Conservation (phyloP, 805 yeast genomes). For the Kodamaea jinghongensis region DNA sequence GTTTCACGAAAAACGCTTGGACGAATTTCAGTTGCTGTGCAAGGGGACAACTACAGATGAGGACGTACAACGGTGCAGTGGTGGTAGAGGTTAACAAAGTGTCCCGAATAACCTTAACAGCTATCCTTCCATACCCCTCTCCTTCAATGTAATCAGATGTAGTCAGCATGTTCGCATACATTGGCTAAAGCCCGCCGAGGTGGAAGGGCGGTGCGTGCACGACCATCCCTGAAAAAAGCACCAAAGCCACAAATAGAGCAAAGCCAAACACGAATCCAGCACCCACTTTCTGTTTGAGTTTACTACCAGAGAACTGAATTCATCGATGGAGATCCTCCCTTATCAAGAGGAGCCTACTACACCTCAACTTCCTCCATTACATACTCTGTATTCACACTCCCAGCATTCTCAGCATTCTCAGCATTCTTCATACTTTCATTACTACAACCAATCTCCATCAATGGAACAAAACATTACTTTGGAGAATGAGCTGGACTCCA, state of each 20-base stretch:
- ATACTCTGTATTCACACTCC: background rate
- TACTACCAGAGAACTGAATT: conserved; percentile 4
- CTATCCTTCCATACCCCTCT: too few relatives aligned
- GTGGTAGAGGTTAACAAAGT: background rate
- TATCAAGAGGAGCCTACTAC: too few relatives aligned
- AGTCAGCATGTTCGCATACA: too few relatives aligned
- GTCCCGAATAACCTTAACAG: too few relatives aligned
- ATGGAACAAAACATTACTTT: background rate
- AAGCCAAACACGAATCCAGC: background rate
- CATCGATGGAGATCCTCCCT: too few relatives aligned
- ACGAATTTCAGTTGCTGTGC: too few relatives aligned
- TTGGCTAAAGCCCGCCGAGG: too few relatives aligned
- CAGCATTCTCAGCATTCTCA: background rate
- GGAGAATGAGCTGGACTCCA: background rate
- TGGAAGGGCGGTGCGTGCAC: background rate
- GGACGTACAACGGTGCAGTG: background rate
- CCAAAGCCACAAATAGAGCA: conserved; percentile 6
- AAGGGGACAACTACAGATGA: conserved; percentile 1
- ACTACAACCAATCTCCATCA: conserved; percentile 8
- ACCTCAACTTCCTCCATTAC: background rate
- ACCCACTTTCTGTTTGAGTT: conserved; percentile 9
- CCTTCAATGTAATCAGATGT: too few relatives aligned
- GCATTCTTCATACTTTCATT: conserved; percentile 2
- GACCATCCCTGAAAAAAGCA: conserved; percentile 5
- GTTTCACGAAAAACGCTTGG: too few relatives aligned